Conservation (phyloP, 768 basidiomycete genomes). For the Russula compacta region DNA sequence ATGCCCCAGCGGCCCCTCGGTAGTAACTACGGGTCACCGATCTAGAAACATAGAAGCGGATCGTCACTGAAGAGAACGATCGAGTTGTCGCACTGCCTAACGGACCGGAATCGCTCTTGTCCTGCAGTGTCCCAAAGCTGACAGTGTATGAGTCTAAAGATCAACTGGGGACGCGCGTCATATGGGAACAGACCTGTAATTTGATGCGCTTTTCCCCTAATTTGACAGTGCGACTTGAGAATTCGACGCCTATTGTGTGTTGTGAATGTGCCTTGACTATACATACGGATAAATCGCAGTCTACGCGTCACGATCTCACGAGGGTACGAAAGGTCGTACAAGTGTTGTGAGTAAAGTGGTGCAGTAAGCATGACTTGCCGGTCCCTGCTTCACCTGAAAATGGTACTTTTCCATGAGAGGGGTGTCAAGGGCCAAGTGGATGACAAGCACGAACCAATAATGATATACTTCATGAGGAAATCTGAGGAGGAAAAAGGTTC, state of each 20-base stretch:
- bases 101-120: constrained; percentile 85
- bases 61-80: constrained; percentile 15
- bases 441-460: constrained; percentile 58
- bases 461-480: constrained; percentile 97
- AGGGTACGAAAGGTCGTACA: constrained; percentile 45
- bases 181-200: constrained; percentile 58
- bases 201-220: constrained; percentile 93
- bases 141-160: not conserved
- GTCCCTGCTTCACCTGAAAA: constrained; percentile 85
- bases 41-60: constrained; percentile 30
- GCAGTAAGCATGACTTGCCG: constrained; percentile 93
- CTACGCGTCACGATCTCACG: not conserved
- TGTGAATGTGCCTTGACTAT: constrained; percentile 95
- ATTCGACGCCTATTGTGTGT: constrained; percentile 98
- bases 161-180: not conserved
- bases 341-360: constrained; percentile 93
- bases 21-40: constrained; percentile 95
- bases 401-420: not conserved
- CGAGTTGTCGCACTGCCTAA: constrained; percentile 17
- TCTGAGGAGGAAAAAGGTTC: constrained; percentile 39
- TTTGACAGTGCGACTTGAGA: constrained; percentile 87
- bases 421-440: not conserved
- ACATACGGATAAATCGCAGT: constrained; percentile 10
- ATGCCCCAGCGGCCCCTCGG: constrained; percentile 85
- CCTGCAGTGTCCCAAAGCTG: constrained; percentile 97